A percentile compares a stretch with the other conserved stretches of the same genome.
Evolutionary conservation across 257 asterid genomes (phyloP).

Genomic region (Solanum stenotomum): DNA sequence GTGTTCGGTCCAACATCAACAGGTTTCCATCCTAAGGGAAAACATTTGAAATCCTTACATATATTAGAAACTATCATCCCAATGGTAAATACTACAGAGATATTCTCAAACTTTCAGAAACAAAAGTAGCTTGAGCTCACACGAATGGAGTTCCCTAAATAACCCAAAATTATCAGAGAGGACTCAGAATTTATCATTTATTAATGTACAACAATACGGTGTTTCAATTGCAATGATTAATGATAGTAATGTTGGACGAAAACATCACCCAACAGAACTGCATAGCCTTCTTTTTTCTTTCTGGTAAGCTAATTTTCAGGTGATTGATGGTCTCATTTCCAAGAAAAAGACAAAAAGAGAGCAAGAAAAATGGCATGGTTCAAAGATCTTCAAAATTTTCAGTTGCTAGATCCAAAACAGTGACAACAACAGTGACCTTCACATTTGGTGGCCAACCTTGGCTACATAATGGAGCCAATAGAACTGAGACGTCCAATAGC

Average conservation of each 20-base stretch:
- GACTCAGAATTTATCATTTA: not conserved
- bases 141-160: not conserved
- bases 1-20: constrained; percentile 83
- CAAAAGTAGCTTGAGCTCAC: not conserved
- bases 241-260: no score
- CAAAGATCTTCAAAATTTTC: no score
- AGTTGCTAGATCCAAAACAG: no score
- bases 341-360: no score
- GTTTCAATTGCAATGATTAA: no score
- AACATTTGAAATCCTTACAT: not conserved
- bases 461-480: not conserved
- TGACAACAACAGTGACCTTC: no score
- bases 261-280: no score
- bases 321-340: no score
- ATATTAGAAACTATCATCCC: not conserved
- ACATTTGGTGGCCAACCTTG: no score
- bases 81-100: not conserved
- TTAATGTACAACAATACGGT: not conserved
- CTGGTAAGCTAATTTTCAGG: no score
- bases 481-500: not conserved
- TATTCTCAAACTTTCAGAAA: not conserved
- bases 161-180: not conserved
- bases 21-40: constrained; percentile 67
- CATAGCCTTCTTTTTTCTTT: no score
- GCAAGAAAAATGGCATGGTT: no score